Percentiles rank a stretch among this genome's conserved stretches.
These are phyloP conservation scores for Orobanche coerulescens DNA, from an alignment of 257 asterid species.

Conservation along the genomic window DNA sequence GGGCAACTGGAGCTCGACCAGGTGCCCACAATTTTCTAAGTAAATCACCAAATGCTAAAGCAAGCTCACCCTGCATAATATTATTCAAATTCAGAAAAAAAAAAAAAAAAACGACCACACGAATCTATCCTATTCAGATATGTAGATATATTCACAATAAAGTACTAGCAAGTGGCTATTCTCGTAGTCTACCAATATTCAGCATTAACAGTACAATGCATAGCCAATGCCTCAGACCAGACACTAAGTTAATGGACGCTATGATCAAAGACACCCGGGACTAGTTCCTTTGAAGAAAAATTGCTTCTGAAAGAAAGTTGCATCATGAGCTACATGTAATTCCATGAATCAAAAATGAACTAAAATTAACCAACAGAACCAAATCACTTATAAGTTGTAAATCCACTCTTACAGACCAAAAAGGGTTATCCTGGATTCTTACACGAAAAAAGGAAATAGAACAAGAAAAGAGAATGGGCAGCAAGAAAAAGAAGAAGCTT, in stretches of 20 bases:
- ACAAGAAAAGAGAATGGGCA: no score
- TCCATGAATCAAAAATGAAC: constrained; percentile 15
- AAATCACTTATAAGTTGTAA: neutral
- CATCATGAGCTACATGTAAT: constrained; percentile 2
- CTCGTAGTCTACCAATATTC: constrained; percentile 2
- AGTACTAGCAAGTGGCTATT: neutral
- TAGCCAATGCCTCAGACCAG: constrained; percentile 11
- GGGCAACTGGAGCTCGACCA: constrained; percentile 87
- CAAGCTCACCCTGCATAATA: constrained; percentile 86
- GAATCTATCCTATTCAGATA: constrained; percentile 16
- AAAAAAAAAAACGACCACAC: neutral
- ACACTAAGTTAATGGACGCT: neutral
- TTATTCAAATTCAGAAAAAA: constrained; percentile 20
- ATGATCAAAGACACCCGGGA: neutral
- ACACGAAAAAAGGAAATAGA: neutral
- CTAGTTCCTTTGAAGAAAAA: neutral
- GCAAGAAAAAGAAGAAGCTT: neutral
- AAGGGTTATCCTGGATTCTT: neutral
- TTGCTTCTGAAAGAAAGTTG: neutral
- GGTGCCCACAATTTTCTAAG: constrained; percentile 98
- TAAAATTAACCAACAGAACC: constrained; percentile 12
- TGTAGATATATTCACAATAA: neutral
- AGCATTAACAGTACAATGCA: constrained; percentile 7
- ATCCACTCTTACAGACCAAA: neutral
- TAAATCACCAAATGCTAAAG: constrained; percentile 96